These are phyloP conservation scores for Pyracantha coccinea DNA, from an alignment of 331 rosid genomes.

Conservation along the genomic window DNA sequence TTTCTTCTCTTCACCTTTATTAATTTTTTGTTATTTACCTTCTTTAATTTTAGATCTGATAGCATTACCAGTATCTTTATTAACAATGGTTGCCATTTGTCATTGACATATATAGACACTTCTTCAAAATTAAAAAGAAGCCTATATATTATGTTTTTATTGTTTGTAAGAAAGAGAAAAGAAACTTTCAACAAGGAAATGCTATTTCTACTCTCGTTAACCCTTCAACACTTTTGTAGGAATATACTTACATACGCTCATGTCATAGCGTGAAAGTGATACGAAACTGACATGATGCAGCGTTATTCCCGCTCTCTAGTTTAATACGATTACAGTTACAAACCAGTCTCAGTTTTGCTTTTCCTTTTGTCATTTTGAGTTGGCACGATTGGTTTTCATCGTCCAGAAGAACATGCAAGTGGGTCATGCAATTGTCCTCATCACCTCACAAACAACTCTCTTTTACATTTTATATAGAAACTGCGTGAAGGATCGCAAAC, in stretches of 20 bases:
- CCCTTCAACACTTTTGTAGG: background rate
- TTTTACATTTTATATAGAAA: background rate
- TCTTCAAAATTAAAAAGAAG: background rate
- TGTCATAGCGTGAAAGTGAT: background rate
- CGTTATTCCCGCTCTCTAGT: background rate
- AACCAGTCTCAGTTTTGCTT: background rate
- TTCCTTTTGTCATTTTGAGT: background rate
- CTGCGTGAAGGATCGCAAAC: slow-evolving; percentile 1
- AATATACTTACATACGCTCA: background rate
- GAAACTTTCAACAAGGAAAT: background rate
- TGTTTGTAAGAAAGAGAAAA: background rate
- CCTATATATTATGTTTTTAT: background rate
- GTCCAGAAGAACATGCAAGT: background rate
- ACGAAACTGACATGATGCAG: background rate
- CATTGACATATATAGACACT: background rate
- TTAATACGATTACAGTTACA: background rate
- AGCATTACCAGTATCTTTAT: no score
- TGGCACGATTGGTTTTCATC: slow-evolving; percentile 1
- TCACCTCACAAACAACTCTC: background rate
- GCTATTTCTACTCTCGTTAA: background rate
- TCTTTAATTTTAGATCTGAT: no score
- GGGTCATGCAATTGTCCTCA: background rate
- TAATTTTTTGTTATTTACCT: background rate
- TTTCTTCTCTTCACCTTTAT: background rate
- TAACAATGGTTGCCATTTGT: background rate